Percentiles rank a stretch among this genome's conserved stretches.
phyloP scores from a whole-genome alignment of 2,329 filamentous ascomycete species.

The Ceratocystis harringtonii region DNA sequence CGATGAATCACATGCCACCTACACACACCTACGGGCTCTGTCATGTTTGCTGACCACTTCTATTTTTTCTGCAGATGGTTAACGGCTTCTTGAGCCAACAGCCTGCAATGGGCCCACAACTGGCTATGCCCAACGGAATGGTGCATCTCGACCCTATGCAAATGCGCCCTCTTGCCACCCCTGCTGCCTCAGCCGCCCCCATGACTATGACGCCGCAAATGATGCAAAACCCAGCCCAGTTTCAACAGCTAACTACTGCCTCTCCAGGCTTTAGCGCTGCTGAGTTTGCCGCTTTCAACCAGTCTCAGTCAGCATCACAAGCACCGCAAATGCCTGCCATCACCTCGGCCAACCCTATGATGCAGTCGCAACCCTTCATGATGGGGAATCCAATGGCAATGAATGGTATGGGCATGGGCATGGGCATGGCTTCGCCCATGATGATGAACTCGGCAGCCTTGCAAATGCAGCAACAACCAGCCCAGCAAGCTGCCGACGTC shows the following conservation, averaged over 20 bases:
- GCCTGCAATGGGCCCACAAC: slow-evolving; percentile 41
- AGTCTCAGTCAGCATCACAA: slow-evolving; percentile 41
- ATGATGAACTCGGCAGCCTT: slow-evolving; percentile 33
- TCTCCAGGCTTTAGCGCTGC: slow-evolving; percentile 57
- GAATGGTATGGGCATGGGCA: slow-evolving; percentile 39
- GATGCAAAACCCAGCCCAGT: slow-evolving; percentile 16
- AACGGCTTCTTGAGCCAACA: slow-evolving; percentile 80
- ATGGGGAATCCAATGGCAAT: slow-evolving; percentile 40
- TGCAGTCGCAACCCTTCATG: slow-evolving; percentile 22
- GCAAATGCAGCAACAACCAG: slow-evolving; percentile 24
- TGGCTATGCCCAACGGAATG: slow-evolving; percentile 35
- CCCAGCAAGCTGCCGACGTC: slow-evolving; percentile 33
- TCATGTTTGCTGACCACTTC: slow-evolving; percentile 2
- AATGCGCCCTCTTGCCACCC: slow-evolving; percentile 10
- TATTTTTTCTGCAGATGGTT: slow-evolving; percentile 52
- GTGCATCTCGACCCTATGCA: slow-evolving; percentile 36
- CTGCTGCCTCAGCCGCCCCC: slow-evolving; percentile 28
- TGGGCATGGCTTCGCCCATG: slow-evolving; percentile 39
- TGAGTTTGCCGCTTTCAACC: slow-evolving; percentile 79
- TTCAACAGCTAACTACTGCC: slow-evolving; percentile 26
- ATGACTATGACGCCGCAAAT: slow-evolving; percentile 39
- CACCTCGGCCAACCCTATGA: slow-evolving; percentile 18
- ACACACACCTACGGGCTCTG: neutral
- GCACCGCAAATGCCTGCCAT: slow-evolving; percentile 45
- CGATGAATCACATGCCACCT: neutral